These are phyloP conservation scores for Suhomyces atakaporum DNA, from an alignment of 1,139 yeast genomes.

Conservation along the genomic window DNA sequence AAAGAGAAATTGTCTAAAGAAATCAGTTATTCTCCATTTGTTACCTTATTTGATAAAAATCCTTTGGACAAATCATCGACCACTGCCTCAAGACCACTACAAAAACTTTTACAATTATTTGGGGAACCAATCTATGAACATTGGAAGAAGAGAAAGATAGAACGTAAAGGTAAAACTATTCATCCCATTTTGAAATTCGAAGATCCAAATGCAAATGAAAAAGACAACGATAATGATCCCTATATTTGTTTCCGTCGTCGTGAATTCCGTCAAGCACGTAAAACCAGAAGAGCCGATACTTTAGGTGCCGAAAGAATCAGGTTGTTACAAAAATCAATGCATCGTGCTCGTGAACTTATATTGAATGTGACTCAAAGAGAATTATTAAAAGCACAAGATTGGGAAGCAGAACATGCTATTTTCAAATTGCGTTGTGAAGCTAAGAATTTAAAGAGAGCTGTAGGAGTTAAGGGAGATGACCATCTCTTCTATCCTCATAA, in stretches of 20 bases:
- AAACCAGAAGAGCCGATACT: slow-evolving; percentile 92
- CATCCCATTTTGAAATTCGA: slow-evolving; percentile 81
- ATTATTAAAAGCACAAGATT: slow-evolving; percentile 55
- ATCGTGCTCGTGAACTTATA: slow-evolving; percentile 71
- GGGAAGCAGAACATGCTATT: slow-evolving; percentile 61
- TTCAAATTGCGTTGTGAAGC: slow-evolving; percentile 72
- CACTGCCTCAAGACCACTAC: slow-evolving; percentile 44
- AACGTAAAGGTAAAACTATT: slow-evolving; percentile 67
- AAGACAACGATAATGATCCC: slow-evolving; percentile 89
- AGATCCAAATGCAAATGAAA: slow-evolving; percentile 73
- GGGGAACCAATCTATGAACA: slow-evolving; percentile 76
- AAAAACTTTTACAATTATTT: slow-evolving; percentile 57
- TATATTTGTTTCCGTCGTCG: slow-evolving; percentile 95
- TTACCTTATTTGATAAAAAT: slow-evolving; percentile 54
- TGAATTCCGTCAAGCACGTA: slow-evolving; percentile 93
- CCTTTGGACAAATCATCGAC: slow-evolving; percentile 27
- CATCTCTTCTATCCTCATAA: slow-evolving; percentile 80
- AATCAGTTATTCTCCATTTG: slow-evolving; percentile 40
- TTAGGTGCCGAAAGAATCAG: slow-evolving; percentile 86
- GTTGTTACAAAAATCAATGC: slow-evolving; percentile 72
- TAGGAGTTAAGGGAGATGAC: slow-evolving; percentile 82
- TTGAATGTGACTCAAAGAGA: slow-evolving; percentile 77
- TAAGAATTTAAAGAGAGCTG: slow-evolving; percentile 69
- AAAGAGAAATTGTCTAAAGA: slow-evolving; percentile 46
- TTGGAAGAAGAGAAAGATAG: slow-evolving; percentile 77